These are phyloP conservation scores for Phallus indusiatus DNA, from an alignment of 768 basidiomycete species.

Conservation along the genomic window DNA sequence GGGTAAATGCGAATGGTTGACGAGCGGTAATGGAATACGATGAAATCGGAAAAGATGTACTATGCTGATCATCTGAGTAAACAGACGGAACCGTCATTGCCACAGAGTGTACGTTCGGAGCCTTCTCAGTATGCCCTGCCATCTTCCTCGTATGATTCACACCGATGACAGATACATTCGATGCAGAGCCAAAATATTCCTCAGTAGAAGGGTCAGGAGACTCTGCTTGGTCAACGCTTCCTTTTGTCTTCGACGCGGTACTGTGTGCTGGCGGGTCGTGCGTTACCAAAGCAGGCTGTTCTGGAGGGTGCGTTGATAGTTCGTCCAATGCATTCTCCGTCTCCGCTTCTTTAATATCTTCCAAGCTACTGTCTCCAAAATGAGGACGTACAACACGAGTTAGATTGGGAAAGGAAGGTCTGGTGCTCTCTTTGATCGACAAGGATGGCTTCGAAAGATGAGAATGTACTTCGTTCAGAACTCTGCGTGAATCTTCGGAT, in stretches of 20 bases:
- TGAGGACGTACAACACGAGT: background rate
- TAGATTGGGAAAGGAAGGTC: background rate
- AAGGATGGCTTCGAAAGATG: too few species aligned
- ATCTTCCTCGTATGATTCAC: background rate
- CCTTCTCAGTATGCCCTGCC: background rate
- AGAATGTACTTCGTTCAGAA: too few species aligned
- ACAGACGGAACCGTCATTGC: background rate
- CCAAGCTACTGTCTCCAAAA: background rate
- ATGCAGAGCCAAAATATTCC: background rate
- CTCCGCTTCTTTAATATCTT: background rate
- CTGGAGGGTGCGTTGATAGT: background rate
- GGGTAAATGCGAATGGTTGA: background rate
- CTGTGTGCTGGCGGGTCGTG: background rate
- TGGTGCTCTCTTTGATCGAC: too few species aligned
- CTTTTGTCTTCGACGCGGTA: background rate
- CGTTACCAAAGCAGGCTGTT: background rate
- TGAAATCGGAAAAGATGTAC: background rate
- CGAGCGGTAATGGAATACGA: background rate
- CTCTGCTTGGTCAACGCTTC: background rate
- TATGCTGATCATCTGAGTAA: background rate
- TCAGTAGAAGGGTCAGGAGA: background rate
- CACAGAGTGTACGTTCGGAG: background rate
- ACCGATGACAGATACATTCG: background rate
- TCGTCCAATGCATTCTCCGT: background rate
- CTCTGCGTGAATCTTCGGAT: too few species aligned